phyloP scores from a whole-genome alignment of 148 eudicot species.

The Salicornia ramosissima region DNA sequence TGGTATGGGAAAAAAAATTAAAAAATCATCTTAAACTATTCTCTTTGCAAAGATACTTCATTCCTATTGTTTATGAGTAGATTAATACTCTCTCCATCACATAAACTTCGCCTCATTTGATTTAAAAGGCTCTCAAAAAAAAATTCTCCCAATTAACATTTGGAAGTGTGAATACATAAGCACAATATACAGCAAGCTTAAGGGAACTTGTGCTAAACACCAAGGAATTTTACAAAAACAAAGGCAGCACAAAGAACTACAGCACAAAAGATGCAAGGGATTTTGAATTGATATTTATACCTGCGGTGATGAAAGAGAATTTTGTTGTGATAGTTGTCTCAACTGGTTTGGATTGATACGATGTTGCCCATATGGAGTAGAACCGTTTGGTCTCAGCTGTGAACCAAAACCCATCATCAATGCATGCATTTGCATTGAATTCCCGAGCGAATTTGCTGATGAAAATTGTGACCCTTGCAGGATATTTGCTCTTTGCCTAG shows the following conservation, averaged over 20 bases:
- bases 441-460: slow-evolving; percentile 57
- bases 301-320: slow-evolving; percentile 59
- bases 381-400: slow-evolving; percentile 65
- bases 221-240: background rate
- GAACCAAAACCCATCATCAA: slow-evolving; percentile 67
- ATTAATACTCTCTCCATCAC: too few relatives aligned
- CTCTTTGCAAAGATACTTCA: background rate
- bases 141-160: background rate
- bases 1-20: background rate
- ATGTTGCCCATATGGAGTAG: slow-evolving; percentile 58
- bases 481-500: slow-evolving; percentile 69
- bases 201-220: background rate
- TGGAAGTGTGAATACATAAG: background rate
- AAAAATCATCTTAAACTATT: background rate
- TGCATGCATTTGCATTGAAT: slow-evolving; percentile 67
- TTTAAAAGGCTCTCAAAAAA: too few relatives aligned
- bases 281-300: slow-evolving; percentile 30
- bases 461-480: slow-evolving; percentile 76
- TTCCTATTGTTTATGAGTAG: background rate
- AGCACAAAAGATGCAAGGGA: background rate
- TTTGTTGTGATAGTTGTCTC: slow-evolving; percentile 70
- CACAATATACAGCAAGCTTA: background rate
- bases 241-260: background rate
- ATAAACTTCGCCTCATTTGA: too few relatives aligned
- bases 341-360: slow-evolving; percentile 53